These are phyloP conservation scores for Pseudogymnoascus sp. DNA, from an alignment of 2,329 filamentous ascomycete species.

Conservation along the genomic window DNA sequence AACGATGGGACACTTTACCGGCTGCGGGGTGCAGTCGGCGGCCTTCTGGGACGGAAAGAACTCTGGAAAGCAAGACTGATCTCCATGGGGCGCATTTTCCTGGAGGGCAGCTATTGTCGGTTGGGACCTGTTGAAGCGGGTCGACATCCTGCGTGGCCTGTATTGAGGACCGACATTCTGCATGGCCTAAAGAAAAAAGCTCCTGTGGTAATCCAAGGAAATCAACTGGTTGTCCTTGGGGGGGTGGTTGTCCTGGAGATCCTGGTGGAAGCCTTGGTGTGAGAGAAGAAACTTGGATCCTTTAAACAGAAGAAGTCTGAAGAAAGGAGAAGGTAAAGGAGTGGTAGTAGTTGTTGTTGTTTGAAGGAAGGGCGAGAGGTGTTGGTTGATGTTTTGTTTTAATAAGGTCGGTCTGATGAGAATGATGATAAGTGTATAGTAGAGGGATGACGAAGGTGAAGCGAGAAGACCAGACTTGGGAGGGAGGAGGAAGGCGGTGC, in stretches of 20 bases:
- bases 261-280: background rate
- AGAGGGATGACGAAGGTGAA: background rate
- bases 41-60: background rate
- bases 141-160: conserved; percentile 9
- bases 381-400: no score
- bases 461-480: background rate
- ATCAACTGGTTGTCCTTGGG: background rate
- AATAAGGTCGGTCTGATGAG: conserved; percentile 3
- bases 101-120: background rate
- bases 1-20: background rate
- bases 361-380: conserved; percentile 13
- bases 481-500: background rate
- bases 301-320: background rate
- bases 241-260: background rate
- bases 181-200: conserved; percentile 1
- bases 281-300: background rate
- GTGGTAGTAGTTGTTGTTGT: conserved; percentile 24
- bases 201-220: background rate
- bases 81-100: conserved; percentile 1
- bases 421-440: background rate
- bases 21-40: background rate
- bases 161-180: conserved; percentile 8
- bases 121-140: background rate
- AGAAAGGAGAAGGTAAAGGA: conserved; percentile 12
- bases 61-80: background rate